These are phyloP conservation scores for Delitschia confertaspora DNA, from an alignment of 495 filamentous ascomycete genomes.

Conservation along the genomic window DNA sequence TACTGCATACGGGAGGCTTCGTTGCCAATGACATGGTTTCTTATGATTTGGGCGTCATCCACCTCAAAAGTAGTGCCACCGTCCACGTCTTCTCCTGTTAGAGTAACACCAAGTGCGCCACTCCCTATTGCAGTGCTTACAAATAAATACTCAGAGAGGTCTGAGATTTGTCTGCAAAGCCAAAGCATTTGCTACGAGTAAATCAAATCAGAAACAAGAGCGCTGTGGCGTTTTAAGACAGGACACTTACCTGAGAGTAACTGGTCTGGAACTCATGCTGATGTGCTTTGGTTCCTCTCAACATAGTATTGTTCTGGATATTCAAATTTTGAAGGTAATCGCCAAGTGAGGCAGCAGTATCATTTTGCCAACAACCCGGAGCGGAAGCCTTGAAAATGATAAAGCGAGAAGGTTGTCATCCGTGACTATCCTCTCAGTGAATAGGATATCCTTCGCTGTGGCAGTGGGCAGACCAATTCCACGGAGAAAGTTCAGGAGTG, in stretches of 20 bases:
- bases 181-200: constrained; percentile 18
- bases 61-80: constrained; percentile 5
- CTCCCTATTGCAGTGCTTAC: constrained; percentile 5
- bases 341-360: constrained; percentile 17
- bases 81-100: neutral
- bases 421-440: constrained; percentile 17
- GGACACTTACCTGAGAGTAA: constrained; percentile 25
- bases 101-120: neutral
- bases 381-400: constrained; percentile 10
- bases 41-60: constrained; percentile 2
- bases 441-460: constrained; percentile 10
- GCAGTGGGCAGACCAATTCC: constrained; percentile 12
- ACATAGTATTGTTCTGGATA: constrained; percentile 29
- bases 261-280: constrained; percentile 19
- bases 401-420: constrained; percentile 22
- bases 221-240: neutral
- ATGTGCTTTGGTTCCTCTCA: constrained; percentile 13
- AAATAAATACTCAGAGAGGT: constrained; percentile 16
- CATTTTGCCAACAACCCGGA: neutral
- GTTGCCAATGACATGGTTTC: neutral
- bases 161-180: constrained; percentile 21
- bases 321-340: constrained; percentile 27
- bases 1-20: constrained; percentile 5
- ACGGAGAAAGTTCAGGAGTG: constrained; percentile 25
- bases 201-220: neutral